A percentile compares a stretch with the other conserved stretches of the same genome.
These are phyloP conservation scores for Solanum lycopersicoides DNA, from an alignment of 257 asterid species.

Conservation along the genomic window DNA sequence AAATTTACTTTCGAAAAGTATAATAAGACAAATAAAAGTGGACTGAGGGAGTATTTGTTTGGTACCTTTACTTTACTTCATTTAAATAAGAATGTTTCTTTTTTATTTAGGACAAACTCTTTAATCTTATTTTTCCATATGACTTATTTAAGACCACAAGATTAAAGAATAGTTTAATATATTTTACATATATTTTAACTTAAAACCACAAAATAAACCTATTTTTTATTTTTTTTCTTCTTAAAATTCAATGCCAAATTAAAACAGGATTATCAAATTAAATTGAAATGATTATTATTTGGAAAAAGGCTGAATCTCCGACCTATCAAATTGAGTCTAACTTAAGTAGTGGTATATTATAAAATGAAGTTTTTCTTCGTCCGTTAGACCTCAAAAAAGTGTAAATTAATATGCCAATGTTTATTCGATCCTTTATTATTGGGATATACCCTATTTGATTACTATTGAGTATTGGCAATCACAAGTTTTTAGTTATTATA, in stretches of 20 bases:
- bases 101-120: neutral
- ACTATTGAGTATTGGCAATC: neutral
- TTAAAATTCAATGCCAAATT: neutral
- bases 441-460: neutral
- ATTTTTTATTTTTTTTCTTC: too few species aligned
- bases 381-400: neutral
- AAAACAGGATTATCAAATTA: too few species aligned
- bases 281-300: too few species aligned
- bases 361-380: neutral
- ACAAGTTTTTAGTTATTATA: neutral
- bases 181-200: too few species aligned
- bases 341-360: neutral
- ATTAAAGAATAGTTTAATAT: fast-evolving
- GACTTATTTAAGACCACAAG: fast-evolving
- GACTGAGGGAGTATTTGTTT: too few species aligned
- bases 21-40: too few species aligned
- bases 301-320: neutral
- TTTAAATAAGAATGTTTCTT: neutral
- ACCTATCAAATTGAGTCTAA: neutral
- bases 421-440: neutral
- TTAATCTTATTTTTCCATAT: too few species aligned
- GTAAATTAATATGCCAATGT: neutral
- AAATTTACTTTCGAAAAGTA: too few species aligned
- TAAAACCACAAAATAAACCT: too few species aligned
- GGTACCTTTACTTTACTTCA: neutral